These are phyloP conservation scores for Colletotrichum lupini DNA, from an alignment of 2,329 filamentous ascomycete species.

Conservation along the genomic window DNA sequence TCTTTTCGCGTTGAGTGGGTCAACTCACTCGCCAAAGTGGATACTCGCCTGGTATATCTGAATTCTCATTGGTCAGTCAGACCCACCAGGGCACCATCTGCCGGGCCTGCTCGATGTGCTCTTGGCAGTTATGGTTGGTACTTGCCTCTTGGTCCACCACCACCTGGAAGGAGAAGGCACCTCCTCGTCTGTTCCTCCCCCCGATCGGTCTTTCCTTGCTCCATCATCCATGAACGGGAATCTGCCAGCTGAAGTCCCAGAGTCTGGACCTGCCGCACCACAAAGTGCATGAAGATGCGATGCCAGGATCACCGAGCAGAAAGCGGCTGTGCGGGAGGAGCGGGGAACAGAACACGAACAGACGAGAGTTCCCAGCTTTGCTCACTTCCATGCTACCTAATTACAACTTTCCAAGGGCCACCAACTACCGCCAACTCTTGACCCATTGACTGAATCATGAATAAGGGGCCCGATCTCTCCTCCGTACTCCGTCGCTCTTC, in stretches of 20 bases:
- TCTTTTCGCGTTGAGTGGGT: background rate
- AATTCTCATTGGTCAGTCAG: background rate
- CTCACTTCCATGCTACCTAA: background rate
- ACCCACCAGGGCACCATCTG: background rate
- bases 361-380: background rate
- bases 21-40: background rate
- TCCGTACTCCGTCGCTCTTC: background rate
- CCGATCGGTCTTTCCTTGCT: background rate
- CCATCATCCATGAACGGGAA: background rate
- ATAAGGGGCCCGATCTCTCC: background rate
- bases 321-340: slow-evolving; percentile 5
- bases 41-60: background rate
- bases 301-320: slow-evolving; percentile 11
- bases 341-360: background rate
- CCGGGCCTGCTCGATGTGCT: background rate
- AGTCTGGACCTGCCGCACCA: background rate
- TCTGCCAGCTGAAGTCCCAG: background rate
- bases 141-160: background rate
- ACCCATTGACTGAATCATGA: background rate
- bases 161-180: background rate
- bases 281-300: slow-evolving; percentile 23
- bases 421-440: background rate
- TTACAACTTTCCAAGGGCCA: background rate
- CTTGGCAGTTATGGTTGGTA: too few species aligned
- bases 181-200: background rate